Base-by-base conservation (phyloP, 2,329 filamentous ascomycete species). In the Hypoxylon sp. region DNA sequence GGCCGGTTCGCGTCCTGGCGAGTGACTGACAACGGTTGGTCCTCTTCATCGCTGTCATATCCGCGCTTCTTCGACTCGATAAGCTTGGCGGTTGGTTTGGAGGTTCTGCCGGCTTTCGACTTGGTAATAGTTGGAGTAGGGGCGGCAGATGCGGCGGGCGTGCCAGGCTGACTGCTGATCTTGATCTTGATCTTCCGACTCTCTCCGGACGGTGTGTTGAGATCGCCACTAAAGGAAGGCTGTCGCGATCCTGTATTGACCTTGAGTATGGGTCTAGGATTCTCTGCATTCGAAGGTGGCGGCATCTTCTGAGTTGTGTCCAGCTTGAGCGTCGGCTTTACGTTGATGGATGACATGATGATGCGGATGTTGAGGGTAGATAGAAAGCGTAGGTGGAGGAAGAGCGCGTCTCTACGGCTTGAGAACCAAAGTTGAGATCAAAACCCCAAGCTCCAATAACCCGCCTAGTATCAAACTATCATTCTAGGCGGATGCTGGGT, bases 51-150 rank as follows among this genome's bases (percentile, higher is more conserved):
- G 37, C 88, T 85, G 49, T 88, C 85, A 69, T 85, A 85, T n/a
- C 82, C 79, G 40, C 88, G 86, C 81, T 91, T 91, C 81, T 89
- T 90, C 68, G 84, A 85, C 68, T 87, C 85, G 57, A 86, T 79
- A 53, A 87, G 78, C 74, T 88, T 88, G 54, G 86, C 83, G 7
- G 86, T 88, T 5, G 89, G 88, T 72, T 89, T 91, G 13, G 86
- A 82, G 27, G 87, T 82, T 49, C 88, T 81, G 11, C 88, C 88
- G 13, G 88, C 86, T 75, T 91, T 91, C 2, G 87, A 89, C 76
- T 86, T 90, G 74, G 68, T 66, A 35, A 78, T 31, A 68, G 71
- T 63, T 3, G 76, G 64, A 31, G 71, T 66, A 20, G 75, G 73
- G 55, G 74, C 50, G n/a, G 67, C 58, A 22, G 75, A 70, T 0